phyloP scores from a whole-genome alignment of 2,329 filamentous ascomycete genomes.

The Microdochium nivale region DNA sequence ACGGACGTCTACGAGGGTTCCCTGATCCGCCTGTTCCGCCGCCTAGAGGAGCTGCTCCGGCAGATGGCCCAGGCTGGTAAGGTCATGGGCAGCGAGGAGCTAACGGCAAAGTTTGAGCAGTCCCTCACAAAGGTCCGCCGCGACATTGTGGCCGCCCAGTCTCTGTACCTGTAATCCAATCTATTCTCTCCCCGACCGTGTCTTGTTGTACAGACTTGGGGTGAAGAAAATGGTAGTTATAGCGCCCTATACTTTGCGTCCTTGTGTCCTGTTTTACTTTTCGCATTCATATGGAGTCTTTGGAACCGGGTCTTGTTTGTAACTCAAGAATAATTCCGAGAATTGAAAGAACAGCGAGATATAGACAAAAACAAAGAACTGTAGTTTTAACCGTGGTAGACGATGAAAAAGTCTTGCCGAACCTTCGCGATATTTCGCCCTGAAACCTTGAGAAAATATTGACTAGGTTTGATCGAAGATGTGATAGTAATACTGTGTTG shows the following conservation, averaged over 20 bases:
- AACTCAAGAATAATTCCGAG: not conserved
- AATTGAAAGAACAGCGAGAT: no score
- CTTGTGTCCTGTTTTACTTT: not conserved
- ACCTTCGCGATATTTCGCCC: no score
- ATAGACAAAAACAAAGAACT: no score
- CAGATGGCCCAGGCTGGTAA: conserved; percentile 95
- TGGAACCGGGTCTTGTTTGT: not conserved
- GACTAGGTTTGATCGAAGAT: no score
- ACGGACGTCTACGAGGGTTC: conserved; percentile 97
- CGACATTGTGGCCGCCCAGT: conserved; percentile 93
- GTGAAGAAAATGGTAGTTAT: no score
- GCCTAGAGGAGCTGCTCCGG: conserved; percentile 84
- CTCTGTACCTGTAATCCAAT: conserved; percentile 64
- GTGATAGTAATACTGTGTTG: no score
- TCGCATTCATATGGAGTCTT: not conserved
- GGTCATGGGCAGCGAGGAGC: conserved; percentile 95
- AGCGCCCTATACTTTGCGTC: not conserved
- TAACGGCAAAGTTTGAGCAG: conserved; percentile 85
- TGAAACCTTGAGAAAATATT: no score
- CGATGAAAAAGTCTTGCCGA: no score
- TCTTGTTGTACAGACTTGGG: no score
- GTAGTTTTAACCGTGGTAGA: no score
- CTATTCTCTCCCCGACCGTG: not conserved
- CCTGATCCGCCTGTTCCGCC: conserved; percentile 89
- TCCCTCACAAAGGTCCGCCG: conserved; percentile 78